Evolutionary conservation across 352 stramenopile genomes (phyloP), one percentile per base, ranked within the genome.

Genomic region (Blastocystis sp.): DNA sequence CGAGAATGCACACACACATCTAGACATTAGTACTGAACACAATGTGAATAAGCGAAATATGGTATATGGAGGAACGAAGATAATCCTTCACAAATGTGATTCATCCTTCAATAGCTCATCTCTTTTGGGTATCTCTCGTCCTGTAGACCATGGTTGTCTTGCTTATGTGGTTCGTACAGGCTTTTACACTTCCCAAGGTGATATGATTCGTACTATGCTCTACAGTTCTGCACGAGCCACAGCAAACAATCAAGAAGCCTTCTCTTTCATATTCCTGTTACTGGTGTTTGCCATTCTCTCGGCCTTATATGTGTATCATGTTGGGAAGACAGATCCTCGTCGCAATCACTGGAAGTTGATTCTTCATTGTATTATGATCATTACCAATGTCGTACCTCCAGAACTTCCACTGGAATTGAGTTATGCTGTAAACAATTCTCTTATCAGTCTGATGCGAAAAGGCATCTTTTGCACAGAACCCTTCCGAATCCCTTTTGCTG

Each of bases 321-420:
- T 94, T 75, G 93, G 94, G 40, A 93, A 92, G 80, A 81, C 91
- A 13, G 92, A 96, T 89, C 87, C 93, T n/a, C 91, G 93, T 90
- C 96, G 97, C 75, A 97, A 95, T 90, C 95, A 94, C 62, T 99
- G 98, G 88, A 96, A 98, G 88, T 92, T 99, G 15, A 89, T 98
- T 22, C 92, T 99, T 27, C 96, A 98, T 80, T 98, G 97, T 89
- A 95, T 99, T 56, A 95, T 99, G 51, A 99, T 99, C 87, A 96
- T 99, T 89, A 99, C 97, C 22, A 97, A 93, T 69, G 97, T 99
- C 1, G 97, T 99, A 60, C 97, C 97, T 5, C 96, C 96, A 3
- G 96, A 99, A 90, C 92, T 99, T 42, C 97, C 97, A 1, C 98
- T 99, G 95, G 96, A 99, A 91, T 95, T 98, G 22, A 94, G 93